Evolutionary conservation across 2,329 filamentous ascomycete species (phyloP).

Genomic region (Xylaria sp.): DNA sequence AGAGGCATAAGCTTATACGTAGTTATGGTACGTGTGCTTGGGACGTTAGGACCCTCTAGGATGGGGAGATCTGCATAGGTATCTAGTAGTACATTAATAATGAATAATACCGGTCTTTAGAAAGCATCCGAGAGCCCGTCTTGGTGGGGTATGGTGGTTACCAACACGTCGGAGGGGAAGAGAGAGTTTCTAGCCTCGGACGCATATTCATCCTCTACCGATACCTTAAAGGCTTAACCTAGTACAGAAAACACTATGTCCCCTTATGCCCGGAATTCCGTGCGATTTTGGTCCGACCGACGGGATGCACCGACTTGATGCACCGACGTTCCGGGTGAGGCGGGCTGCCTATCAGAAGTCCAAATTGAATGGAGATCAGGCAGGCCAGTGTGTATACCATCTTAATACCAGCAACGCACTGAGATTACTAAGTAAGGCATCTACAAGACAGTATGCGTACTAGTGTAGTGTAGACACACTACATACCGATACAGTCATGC

Average conservation of each 20-base stretch:
- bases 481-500: not conserved
- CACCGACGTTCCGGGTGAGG: not conserved
- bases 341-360: not conserved
- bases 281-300: not conserved
- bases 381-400: not conserved
- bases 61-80: slow-evolving; percentile 15
- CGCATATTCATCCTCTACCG: not conserved
- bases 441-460: no score
- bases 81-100: slow-evolving; percentile 24
- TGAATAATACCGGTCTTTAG: slow-evolving; percentile 9
- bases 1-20: no score
- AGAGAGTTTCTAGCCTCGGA: not conserved
- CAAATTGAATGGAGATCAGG: not conserved
- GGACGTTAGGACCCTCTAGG: slow-evolving; percentile 2
- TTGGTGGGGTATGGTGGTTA: not conserved
- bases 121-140: slow-evolving; percentile 25
- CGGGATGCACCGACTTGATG: not conserved
- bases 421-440: not conserved
- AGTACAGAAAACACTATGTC: not conserved
- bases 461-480: no score
- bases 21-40: not conserved
- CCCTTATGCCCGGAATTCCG: slow-evolving; percentile 24
- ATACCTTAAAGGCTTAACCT: not conserved
- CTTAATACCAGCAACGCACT: not conserved
- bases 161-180: not conserved